These are phyloP conservation scores for Boletellus sp. DNA, from an alignment of 768 basidiomycete species.

Conservation along the genomic window DNA sequence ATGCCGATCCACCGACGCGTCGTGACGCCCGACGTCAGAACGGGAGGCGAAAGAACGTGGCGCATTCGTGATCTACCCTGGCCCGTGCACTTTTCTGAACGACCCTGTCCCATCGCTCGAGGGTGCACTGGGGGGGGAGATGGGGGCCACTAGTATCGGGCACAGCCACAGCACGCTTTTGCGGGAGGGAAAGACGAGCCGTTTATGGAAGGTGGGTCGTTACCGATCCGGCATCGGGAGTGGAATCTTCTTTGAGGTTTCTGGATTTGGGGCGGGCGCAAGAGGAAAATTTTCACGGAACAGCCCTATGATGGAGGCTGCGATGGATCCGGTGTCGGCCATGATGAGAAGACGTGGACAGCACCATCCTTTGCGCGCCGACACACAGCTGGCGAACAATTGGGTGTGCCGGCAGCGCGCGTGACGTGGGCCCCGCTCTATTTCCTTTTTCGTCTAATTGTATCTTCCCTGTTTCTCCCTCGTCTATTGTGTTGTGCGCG, in stretches of 20 bases:
- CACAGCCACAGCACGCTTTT: slow-evolving; percentile 9
- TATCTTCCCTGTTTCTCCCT: slow-evolving; percentile 33
- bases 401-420: slow-evolving; percentile 23
- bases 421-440: slow-evolving; percentile 20
- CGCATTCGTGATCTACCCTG: neutral
- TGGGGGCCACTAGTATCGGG: too few relatives aligned
- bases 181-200: slow-evolving; percentile 3
- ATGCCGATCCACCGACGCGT: slow-evolving; percentile 14
- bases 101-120: too few relatives aligned
- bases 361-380: slow-evolving; percentile 9
- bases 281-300: slow-evolving; percentile 16
- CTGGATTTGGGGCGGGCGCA: slow-evolving; percentile 29
- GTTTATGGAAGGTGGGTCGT: slow-evolving; percentile 13
- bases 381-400: slow-evolving; percentile 28
- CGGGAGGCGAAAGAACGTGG: slow-evolving; percentile 10
- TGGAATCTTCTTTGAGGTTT: slow-evolving; percentile 27
- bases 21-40: slow-evolving; percentile 3
- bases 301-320: slow-evolving; percentile 8
- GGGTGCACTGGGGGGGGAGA: too few relatives aligned
- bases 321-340: slow-evolving; percentile 26
- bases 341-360: too few relatives aligned
- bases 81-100: too few relatives aligned
- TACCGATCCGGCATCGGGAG: slow-evolving; percentile 19
- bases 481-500: slow-evolving; percentile 32
- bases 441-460: slow-evolving; percentile 37